Evolutionary conservation across 2,329 filamentous ascomycete species (phyloP), one percentile per base, ranked within the genome.

Genomic region (Nemania bipapillata): DNA sequence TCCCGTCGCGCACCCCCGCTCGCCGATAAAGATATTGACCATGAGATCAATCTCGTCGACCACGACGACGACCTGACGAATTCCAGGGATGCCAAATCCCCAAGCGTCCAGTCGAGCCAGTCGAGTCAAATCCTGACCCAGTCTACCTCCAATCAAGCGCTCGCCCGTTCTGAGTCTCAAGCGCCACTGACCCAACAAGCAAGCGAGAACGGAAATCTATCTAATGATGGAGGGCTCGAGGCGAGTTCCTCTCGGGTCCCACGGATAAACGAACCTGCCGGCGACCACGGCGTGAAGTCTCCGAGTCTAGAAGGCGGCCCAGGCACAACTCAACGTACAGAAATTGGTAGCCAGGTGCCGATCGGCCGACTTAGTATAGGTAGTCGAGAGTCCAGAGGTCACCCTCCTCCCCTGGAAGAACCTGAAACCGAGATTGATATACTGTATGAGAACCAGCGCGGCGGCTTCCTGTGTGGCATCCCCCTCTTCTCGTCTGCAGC

Each of bases 361-460:
- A 20, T 56, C 3, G 50, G 45, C 11, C 64, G 50, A 24, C 9
- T 49, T 20, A 60, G 45, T 32, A 37, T 26, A 5, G 57, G 35
- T 12, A 52, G 28, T 49, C 61, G 50, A 32, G 52, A 26, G 12
- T 30, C 66, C 28, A 40, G 24, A 12, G 59, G 53, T 2, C 72
- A 32, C n/a, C 57, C 61, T 2, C 60, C 54, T 1, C 58, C 57
- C n/a, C 56, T 63, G 15, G 75, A 73, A 67, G 69, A 80, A 66
- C 81, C 77, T 70, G 85, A 82, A 77, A 83, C 84, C 2, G 90
- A 87, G 30, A 89, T 98, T 69, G 96, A 99, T 71, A 87, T 98
- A 4, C 84, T 99, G 0, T 98, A 97, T 80, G 96, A 99, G 79
- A 99, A 99, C 77, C 92, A 99, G 81, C 88, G 96, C 65, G 96